Percentiles rank a stretch among this genome's conserved stretches.
Conservation (phyloP, 805 yeast species). For the Lipomyces orientalis region DNA sequence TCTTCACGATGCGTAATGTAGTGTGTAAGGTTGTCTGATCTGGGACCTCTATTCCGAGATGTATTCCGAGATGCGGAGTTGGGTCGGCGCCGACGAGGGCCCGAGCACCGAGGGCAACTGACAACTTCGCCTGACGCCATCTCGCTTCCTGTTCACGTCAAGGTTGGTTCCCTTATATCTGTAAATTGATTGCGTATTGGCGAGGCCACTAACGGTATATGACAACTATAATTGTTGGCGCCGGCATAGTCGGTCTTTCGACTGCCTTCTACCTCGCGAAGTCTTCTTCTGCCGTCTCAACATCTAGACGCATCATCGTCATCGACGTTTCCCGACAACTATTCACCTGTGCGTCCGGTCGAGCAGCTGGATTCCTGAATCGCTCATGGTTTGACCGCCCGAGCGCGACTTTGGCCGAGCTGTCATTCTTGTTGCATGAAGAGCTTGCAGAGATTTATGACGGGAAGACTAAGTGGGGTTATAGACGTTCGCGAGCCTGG, state of each 20-base stretch:
- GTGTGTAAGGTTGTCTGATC: no score
- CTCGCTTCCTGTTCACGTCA: no score
- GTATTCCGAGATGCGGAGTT: no score
- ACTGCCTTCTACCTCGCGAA: slow-evolving; percentile 32
- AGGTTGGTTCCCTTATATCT: background rate
- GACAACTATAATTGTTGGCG: slow-evolving; percentile 38
- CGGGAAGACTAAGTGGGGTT: slow-evolving; percentile 36
- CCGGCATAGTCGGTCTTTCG: slow-evolving; percentile 39
- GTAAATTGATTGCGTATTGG: background rate
- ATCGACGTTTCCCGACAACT: slow-evolving; percentile 34
- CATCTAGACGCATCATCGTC: slow-evolving; percentile 25
- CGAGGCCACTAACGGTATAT: slow-evolving; percentile 9
- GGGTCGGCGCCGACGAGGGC: no score
- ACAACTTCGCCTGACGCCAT: no score
- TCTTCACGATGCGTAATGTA: no score
- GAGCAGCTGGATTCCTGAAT: slow-evolving; percentile 37
- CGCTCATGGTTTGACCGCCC: slow-evolving; percentile 35
- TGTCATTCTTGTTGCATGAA: slow-evolving; percentile 34
- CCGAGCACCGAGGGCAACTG: no score
- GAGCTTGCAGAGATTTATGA: slow-evolving; percentile 32
- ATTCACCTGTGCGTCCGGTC: slow-evolving; percentile 38
- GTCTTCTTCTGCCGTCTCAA: slow-evolving; percentile 1
- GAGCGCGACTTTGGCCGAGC: slow-evolving; percentile 33
- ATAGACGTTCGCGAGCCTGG: slow-evolving; percentile 37
- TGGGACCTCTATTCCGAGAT: no score